Evolutionary conservation across 2,329 filamentous ascomycete species (phyloP), one percentile per base, ranked within the genome.

Genomic region (Parasarocladium wereldwijsianum): DNA sequence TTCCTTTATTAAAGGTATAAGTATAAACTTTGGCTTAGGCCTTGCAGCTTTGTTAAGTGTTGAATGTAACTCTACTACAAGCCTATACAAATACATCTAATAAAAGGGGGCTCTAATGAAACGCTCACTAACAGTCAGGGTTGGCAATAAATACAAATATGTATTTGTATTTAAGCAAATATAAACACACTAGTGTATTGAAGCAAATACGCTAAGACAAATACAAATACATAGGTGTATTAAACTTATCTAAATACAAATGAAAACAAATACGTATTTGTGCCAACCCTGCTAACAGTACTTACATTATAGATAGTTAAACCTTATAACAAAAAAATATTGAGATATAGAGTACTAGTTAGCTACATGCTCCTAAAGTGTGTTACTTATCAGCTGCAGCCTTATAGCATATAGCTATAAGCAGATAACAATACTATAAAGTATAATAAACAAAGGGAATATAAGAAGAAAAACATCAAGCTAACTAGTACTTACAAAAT

Each of bases 41-140:
- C n/a, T 7, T 21, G 19, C 24, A 28, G 18, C 29, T 29, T 35
- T 32, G 29, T 31, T 35, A 21, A 32, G 19, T 28, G 8, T 18
- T 28, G 19, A 17, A 17, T 19, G 15, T 28, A 28, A 18, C n/a
- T n/a, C 18, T 28, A 16, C 15, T 28, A 28, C 19, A 17, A 28
- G 8, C 17, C 2, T 16, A 8, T 10, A 4, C n/a, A n/a, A n/a
- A n/a, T n/a, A n/a, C n/a, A n/a, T n/a, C n/a, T n/a, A 17, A 19
- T 28, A 28, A 11, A 4, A 17, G 19, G 8, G 9, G 11, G 4
- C n/a, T 17, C 11, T 17, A 17, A 28, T 28, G n/a, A n/a, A 28
- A 11, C 17, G 9, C 11, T 18, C n/a, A 19, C n/a, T n/a, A n/a
- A n/a, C n/a, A n/a, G n/a, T n/a, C n/a, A n/a, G n/a, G n/a, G n/a